Evolutionary conservation across 768 basidiomycete species (phyloP).

Genomic region (Thelephora ganbajun): DNA sequence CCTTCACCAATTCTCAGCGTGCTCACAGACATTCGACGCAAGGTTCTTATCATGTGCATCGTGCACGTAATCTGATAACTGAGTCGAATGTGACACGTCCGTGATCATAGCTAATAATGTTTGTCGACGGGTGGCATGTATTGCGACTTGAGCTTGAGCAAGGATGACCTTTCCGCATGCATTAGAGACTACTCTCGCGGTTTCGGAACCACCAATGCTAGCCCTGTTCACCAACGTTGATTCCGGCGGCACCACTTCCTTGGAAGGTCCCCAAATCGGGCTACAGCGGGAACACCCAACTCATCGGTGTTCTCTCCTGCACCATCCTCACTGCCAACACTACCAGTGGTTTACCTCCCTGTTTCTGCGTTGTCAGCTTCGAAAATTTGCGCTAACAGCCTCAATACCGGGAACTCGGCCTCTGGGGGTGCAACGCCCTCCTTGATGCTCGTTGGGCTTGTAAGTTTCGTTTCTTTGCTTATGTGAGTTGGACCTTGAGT

Average conservation of each 20-base stretch:
- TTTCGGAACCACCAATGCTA: constrained; percentile 44
- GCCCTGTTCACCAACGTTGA: constrained; percentile 44
- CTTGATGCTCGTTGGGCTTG: no score
- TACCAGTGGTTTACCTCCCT: constrained; percentile 19
- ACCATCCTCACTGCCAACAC: constrained; percentile 22
- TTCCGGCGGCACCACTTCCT: constrained; percentile 16
- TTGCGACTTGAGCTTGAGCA: no score
- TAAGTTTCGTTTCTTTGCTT: no score
- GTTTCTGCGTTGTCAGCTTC: neutral
- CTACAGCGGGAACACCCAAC: constrained; percentile 24
- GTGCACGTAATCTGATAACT: no score
- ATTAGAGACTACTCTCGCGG: constrained; percentile 25
- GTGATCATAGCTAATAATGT: no score
- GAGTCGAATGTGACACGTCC: no score
- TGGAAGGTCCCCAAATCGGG: constrained; percentile 32
- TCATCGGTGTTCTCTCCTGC: constrained; percentile 45
- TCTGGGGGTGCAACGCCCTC: neutral
- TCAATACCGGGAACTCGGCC: neutral
- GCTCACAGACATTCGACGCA: no score
- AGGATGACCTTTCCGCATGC: constrained; percentile 33
- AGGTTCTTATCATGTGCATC: no score
- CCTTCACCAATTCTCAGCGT: no score
- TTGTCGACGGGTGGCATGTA: no score
- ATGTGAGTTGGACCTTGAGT: no score
- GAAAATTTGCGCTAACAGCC: neutral